Evolutionary conservation across 441 rosid species (phyloP).

Genomic region (Eutrema salsugineum): DNA sequence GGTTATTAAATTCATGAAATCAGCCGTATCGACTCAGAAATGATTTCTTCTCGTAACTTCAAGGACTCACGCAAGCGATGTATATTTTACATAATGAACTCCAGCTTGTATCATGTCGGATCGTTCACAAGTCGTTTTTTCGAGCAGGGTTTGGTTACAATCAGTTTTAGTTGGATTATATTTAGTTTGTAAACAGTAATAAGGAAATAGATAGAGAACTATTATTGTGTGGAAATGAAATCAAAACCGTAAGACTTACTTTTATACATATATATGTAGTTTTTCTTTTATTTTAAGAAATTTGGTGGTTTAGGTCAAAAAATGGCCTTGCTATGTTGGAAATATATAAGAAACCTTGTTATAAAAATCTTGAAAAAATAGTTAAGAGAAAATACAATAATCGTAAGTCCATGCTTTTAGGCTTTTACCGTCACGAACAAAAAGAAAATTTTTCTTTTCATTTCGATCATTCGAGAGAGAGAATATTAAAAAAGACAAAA

Average conservation of each 20-base stretch:
- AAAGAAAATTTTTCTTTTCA: background rate
- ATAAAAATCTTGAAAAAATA: background rate
- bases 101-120: background rate
- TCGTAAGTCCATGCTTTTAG: background rate
- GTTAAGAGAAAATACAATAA: background rate
- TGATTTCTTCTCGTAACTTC: background rate
- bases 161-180: no score
- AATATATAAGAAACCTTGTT: no score
- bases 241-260: background rate
- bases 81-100: background rate
- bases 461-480: constrained; percentile 22
- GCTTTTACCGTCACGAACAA: background rate
- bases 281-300: no score
- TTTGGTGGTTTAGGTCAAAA: no score
- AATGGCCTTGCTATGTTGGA: no score
- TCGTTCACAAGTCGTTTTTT: no score
- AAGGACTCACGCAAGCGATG: background rate
- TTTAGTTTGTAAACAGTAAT: no score
- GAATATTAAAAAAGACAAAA: constrained; percentile 20
- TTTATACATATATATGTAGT: background rate
- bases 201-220: no score
- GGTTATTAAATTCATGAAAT: constrained; percentile 6
- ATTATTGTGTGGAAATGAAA: no score
- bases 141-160: no score
- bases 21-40: background rate